Conservation (phyloP, 306 rosid genomes). For the Cicer judaicum region DNA sequence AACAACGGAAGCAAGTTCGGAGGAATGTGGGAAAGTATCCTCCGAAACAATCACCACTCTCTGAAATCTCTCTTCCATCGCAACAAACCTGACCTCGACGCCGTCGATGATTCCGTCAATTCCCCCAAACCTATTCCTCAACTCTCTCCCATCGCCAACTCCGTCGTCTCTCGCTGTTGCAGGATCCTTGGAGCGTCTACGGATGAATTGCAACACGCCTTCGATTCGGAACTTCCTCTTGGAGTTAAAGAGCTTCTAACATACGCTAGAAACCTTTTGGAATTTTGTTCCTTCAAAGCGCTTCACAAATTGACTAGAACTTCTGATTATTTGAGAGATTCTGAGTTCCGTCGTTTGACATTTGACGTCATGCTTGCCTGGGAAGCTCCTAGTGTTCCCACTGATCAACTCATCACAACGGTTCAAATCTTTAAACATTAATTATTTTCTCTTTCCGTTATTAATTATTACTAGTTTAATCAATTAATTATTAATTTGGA, state of each 20-base stretch:
- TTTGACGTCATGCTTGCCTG: conserved; percentile 96
- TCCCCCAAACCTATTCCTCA: conserved; percentile 71
- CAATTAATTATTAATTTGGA: background rate
- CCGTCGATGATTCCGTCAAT: conserved; percentile 39
- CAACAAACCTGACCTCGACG: conserved; percentile 34
- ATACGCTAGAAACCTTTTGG: conserved; percentile 74
- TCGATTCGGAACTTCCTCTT: conserved; percentile 70
- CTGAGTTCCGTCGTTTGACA: conserved; percentile 70
- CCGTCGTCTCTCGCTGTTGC: conserved; percentile 77
- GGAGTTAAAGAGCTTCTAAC: conserved; percentile 63
- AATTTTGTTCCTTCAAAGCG: conserved; percentile 77
- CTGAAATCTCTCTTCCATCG: conserved; percentile 63
- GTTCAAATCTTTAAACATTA: conserved; percentile 7
- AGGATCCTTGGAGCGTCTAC: conserved; percentile 73
- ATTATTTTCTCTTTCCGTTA: background rate
- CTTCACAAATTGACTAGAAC: conserved; percentile 49
- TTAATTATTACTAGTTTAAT: background rate
- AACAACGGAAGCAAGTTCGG: conserved; percentile 39
- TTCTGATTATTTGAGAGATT: conserved; percentile 62
- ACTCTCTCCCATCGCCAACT: conserved; percentile 80
- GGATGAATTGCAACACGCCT: conserved; percentile 68
- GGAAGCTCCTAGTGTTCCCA: conserved; percentile 70
- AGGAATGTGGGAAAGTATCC: conserved; percentile 57
- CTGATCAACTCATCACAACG: background rate
- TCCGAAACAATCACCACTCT: conserved; percentile 48